phyloP scores from a whole-genome alignment of 306 rosid genomes.

The Cucurbita pepo region DNA sequence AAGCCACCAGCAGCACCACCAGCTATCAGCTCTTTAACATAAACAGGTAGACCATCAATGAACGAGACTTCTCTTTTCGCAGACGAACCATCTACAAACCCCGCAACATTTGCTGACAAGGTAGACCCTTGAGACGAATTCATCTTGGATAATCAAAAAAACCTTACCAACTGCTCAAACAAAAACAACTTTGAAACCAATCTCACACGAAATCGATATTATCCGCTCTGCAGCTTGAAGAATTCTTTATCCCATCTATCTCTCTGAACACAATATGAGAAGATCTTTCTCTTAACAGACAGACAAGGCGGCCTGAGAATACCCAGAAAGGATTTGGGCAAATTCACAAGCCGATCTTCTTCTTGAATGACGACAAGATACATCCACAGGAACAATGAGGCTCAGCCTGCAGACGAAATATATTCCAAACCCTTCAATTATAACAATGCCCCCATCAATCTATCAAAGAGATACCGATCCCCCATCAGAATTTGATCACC shows the following conservation, averaged over 20 bases:
- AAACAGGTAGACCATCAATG: slow-evolving; percentile 52
- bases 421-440: slow-evolving; percentile 7
- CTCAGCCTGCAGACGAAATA: slow-evolving; percentile 4
- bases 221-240: slow-evolving; percentile 60
- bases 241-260: slow-evolving; percentile 65
- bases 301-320: slow-evolving; percentile 32
- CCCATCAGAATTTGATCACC: background rate
- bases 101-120: slow-evolving; percentile 43
- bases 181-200: background rate
- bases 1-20: slow-evolving; percentile 93
- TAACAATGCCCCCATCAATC: slow-evolving; percentile 10
- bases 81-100: slow-evolving; percentile 64
- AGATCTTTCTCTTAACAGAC: slow-evolving; percentile 10
- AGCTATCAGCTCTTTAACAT: slow-evolving; percentile 71
- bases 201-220: background rate
- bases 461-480: slow-evolving; percentile 4
- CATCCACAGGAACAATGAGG: slow-evolving; percentile 41
- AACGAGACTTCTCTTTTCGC: slow-evolving; percentile 25
- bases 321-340: slow-evolving; percentile 44
- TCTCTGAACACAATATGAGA: slow-evolving; percentile 21
- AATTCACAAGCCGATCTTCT: slow-evolving; percentile 40
- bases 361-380: slow-evolving; percentile 24
- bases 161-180: background rate
- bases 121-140: slow-evolving; percentile 61
- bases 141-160: slow-evolving; percentile 20